Conservation (phyloP, 495 filamentous ascomycete species). For the Haplographium delicatum region DNA sequence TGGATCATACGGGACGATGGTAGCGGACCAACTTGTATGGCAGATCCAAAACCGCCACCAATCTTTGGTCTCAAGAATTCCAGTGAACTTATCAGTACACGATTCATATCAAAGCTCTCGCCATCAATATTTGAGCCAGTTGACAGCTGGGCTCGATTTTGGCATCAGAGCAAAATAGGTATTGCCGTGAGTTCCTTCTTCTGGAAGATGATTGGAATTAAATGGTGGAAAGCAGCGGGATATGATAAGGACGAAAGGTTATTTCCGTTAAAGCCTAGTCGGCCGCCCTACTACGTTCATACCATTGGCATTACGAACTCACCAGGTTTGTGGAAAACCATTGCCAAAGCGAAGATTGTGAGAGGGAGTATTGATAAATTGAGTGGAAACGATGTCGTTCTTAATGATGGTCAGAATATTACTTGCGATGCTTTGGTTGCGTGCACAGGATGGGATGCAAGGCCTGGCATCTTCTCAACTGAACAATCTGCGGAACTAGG, state of each 20-base stretch:
- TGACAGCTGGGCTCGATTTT: conserved; percentile 21
- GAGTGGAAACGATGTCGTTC: not conserved
- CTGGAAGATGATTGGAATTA: conserved; percentile 17
- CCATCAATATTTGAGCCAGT: conserved; percentile 29
- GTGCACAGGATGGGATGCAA: conserved; percentile 3
- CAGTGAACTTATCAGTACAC: conserved; percentile 23
- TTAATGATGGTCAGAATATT: not conserved
- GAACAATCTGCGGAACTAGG: conserved; percentile 1
- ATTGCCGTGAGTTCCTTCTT: conserved; percentile 10
- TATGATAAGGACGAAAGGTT: conserved; percentile 17
- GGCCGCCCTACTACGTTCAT: not conserved
- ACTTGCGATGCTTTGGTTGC: conserved; percentile 5
- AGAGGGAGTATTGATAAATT: not conserved
- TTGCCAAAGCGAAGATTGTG: not conserved
- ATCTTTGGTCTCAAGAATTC: conserved; percentile 28
- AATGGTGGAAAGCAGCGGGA: conserved; percentile 3
- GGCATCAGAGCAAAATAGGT: conserved; percentile 21
- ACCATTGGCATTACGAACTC: not conserved
- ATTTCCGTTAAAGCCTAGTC: conserved; percentile 5
- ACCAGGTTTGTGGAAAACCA: not conserved
- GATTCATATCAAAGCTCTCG: conserved; percentile 25
- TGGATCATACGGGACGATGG: conserved; percentile 40
- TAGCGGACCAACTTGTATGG: conserved; percentile 32
- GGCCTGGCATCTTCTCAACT: not conserved
- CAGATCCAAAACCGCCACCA: conserved; percentile 19